A percentile compares a stretch with the other conserved stretches of the same genome.
Evolutionary conservation across 2,329 filamentous ascomycete genomes (phyloP).

Genomic region (Lasiodiplodia theobromae): DNA sequence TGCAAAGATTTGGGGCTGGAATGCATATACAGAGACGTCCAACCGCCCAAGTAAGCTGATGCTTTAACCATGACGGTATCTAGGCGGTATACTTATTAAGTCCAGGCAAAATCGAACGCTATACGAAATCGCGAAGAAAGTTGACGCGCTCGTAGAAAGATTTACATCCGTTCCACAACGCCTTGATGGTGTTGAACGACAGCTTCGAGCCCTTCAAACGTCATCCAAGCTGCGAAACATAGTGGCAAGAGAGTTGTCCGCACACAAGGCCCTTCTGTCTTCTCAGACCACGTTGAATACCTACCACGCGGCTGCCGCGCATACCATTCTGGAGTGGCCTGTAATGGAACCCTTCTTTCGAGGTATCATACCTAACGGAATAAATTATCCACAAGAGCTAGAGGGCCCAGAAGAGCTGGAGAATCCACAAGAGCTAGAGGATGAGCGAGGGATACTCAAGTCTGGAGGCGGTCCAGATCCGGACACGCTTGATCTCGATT

Average conservation of each 20-base stretch:
- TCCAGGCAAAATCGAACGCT: conserved; percentile 57
- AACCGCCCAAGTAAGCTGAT: conserved; percentile 80
- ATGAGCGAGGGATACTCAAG: conserved; percentile 74
- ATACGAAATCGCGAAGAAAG: conserved; percentile 54
- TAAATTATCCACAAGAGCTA: conserved; percentile 73
- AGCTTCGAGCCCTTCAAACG: conserved; percentile 8
- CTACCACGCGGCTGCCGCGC: conserved; percentile 87
- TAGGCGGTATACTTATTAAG: neutral
- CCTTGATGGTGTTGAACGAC: conserved; percentile 17
- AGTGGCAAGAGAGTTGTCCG: neutral
- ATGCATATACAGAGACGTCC: conserved; percentile 90
- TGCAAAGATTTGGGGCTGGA: conserved; percentile 85
- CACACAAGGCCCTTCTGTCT: conserved; percentile 36
- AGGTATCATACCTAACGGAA: conserved; percentile 50
- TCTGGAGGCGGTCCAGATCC: conserved; percentile 65
- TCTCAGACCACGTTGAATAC: conserved; percentile 73
- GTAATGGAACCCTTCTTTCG: conserved; percentile 60
- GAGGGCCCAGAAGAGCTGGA: conserved; percentile 53
- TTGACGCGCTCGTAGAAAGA: conserved; percentile 33
- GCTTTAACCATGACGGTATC: neutral
- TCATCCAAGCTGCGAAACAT: conserved; percentile 11
- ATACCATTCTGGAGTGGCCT: conserved; percentile 76
- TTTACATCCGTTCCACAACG: conserved; percentile 10
- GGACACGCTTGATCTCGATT: conserved; percentile 62
- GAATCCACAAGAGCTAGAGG: conserved; percentile 42